Evolutionary conservation across 2,329 filamentous ascomycete genomes (phyloP), one percentile per base, ranked within the genome.

Genomic region (Coleophoma eucalyptorum): DNA sequence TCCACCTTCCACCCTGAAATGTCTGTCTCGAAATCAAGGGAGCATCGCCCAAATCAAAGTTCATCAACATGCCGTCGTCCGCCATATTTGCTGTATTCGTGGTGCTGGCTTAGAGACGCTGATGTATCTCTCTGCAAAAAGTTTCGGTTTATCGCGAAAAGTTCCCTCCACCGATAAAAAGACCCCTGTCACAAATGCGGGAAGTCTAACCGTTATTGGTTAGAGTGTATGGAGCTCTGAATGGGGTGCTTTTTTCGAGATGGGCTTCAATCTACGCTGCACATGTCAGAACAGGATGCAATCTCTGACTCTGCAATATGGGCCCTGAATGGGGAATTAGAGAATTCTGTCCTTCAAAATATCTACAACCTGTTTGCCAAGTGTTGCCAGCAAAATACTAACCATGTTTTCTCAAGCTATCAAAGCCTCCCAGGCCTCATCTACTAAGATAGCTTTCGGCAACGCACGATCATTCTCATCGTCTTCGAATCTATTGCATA

Each of bases 41-140:
- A 16, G 75, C 79, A 54, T 89, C 84, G 26, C 82, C 80, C 51
- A 96, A 75, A 61, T 90, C 85, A 67, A 97, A 97, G 63, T 97
- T 97, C 66, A 97, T 76, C 51, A 97, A 80, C 83, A 99, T 88
- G 60, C 91, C 91, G 84, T 96, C 89, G 75, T 97, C 92, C 47
- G 89, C 89, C 92, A 97, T 97, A 47, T 38, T 52, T 61, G 56
- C 53, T 53, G 38, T 42, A 35, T 8, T 16, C 26, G 44, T 43
- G 12, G 45, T 46, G 38, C 18, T 20, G 16, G 19, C 49, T 21
- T 19, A 44, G 37, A 43, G 35, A 50, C 33, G 47, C 19, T 49
- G 21, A 31, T 18, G 21, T 43, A 18, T 43, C 3, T 37, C 18
- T 19, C n/a, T 20, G 51, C 38, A 55, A 53, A 62, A 59, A 59